Evolutionary conservation across 495 filamentous ascomycete species (phyloP).

Genomic region (Talaromyces thailandensis): DNA sequence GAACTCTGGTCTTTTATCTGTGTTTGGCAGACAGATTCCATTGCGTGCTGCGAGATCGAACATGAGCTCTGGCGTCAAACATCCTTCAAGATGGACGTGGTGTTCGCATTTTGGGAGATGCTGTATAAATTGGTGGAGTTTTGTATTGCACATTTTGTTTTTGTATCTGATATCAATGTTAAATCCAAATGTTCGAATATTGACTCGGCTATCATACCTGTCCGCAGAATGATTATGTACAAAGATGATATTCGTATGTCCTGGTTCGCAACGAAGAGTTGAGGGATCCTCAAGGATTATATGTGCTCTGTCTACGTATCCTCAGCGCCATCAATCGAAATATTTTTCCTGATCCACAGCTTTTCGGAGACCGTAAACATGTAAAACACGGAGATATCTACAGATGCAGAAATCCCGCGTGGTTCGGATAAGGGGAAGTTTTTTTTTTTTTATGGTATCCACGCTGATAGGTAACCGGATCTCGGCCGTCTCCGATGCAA

Average conservation of each 20-base stretch:
- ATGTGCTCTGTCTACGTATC: background rate
- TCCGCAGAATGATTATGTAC: background rate
- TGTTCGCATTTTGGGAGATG: slow-evolving; percentile 72
- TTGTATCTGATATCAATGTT: background rate
- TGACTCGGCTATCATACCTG: no score
- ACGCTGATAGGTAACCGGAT: background rate
- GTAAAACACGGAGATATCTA: background rate
- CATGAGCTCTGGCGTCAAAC: slow-evolving; percentile 56
- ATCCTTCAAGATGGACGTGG: slow-evolving; percentile 70
- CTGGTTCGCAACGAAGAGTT: background rate
- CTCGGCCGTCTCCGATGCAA: background rate
- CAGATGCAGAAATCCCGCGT: background rate
- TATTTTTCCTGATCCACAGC: background rate
- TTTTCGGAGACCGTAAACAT: background rate
- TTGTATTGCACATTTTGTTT: slow-evolving; percentile 5
- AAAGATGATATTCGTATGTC: background rate
- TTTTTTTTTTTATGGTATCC: background rate
- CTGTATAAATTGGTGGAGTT: slow-evolving; percentile 52
- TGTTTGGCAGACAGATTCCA: slow-evolving; percentile 46
- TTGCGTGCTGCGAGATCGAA: slow-evolving; percentile 60
- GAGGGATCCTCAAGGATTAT: background rate
- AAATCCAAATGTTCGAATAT: background rate
- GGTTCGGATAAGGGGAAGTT: background rate
- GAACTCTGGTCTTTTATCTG: slow-evolving; percentile 46
- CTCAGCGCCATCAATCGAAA: background rate